Evolutionary conservation across 2,329 filamentous ascomycete genomes (phyloP).

Genomic region (Trichoderma atroviride): DNA sequence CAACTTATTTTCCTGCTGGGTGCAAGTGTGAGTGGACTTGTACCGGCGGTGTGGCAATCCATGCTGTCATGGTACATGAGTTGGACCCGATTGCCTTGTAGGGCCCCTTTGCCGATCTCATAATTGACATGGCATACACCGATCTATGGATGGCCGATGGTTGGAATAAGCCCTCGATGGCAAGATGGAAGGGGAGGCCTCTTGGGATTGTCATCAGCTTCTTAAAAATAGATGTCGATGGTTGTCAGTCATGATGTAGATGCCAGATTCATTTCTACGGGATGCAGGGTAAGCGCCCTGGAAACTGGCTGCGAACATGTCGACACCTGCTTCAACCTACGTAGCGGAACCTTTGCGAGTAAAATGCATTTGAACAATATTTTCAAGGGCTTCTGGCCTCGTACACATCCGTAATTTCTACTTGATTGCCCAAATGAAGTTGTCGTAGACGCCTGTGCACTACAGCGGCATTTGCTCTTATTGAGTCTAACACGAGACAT

Average conservation of each 20-base stretch:
- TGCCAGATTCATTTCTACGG: background rate
- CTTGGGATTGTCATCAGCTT: background rate
- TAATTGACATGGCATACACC: background rate
- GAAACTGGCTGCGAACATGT: background rate
- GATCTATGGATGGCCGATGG: background rate
- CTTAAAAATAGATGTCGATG: background rate
- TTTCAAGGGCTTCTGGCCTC: background rate
- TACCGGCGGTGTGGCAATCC: slow-evolving; percentile 4
- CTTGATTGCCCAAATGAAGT: background rate
- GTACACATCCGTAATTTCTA: background rate
- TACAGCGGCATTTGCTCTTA: background rate
- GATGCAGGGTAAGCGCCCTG: background rate
- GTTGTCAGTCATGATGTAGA: background rate
- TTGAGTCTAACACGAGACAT: background rate
- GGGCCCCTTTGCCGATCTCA: background rate
- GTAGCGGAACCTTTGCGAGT: background rate
- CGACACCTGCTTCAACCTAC: background rate
- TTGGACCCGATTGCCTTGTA: background rate
- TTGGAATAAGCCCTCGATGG: background rate
- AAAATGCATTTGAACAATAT: background rate
- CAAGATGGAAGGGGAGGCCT: background rate
- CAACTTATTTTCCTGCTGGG: background rate
- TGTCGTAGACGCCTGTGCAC: background rate
- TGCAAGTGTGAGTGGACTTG: background rate
- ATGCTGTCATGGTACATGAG: slow-evolving; percentile 7